Base-by-base conservation (phyloP, 805 yeast species). In the Lachancea nothofagi region DNA sequence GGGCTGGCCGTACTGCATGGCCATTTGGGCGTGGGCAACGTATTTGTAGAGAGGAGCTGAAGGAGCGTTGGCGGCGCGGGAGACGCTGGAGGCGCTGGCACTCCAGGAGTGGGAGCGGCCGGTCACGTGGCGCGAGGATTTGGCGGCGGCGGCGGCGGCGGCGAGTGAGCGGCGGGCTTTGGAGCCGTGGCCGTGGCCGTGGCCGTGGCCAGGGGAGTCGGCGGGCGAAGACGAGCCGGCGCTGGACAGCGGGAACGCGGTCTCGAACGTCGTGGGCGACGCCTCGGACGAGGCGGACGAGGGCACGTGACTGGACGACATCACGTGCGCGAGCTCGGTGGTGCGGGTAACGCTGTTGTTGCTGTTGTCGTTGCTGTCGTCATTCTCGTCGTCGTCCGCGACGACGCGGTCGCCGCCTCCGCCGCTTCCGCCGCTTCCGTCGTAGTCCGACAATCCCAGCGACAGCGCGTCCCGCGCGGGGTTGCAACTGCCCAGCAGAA, bases 1-100 rank as follows among this genome's bases (percentile, higher is more conserved):
- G 32, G 29, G 38, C 29, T 27, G 33, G 30, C 33, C 44, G 13
- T n/a, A 26, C 25, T 36, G 44, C 44, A 36, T 41, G 7, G 44
- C 33, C 26, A 41, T n/a, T 17, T 31, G 44, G n/a, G 44, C 44
- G 23, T 41, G 40, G 7, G 40, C 39, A 22, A 41, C 40, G 18
- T 41, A 41, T 21, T 41, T 41, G 40, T 36, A 41, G 12, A 35
- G 18, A 24, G 29, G 22, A 14, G 32, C 32, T 25, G 14, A 15
- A 19, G 9, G 7, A 8, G 18, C 13, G 29, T 9, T 7, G 26
- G 35, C 26, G 26, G 35, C 10, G 17, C 26, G 24, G 35, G 24
- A 6, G 26, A 26, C 32, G 4, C 23, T 20, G 32, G 27, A 21
- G 21, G 29, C 36, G 5, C 14, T 13, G 30, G 38, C 38, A 15